A percentile compares a stretch with the other conserved stretches of the same genome.
These are phyloP conservation scores for Buxus sempervirens DNA, from an alignment of 164 flowering plant genomes.

Conservation along the genomic window DNA sequence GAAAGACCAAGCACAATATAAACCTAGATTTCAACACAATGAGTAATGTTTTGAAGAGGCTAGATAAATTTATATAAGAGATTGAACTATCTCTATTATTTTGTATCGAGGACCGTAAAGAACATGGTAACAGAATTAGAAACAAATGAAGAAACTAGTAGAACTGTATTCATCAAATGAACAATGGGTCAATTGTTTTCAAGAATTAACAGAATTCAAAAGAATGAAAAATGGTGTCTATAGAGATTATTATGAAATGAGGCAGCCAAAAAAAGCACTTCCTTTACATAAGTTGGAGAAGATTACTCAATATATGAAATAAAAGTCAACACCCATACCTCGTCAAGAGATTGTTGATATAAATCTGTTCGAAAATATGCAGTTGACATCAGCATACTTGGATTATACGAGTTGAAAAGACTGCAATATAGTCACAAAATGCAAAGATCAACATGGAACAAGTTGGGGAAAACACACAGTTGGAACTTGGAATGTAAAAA, in stretches of 20 bases:
- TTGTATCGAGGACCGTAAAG: background rate
- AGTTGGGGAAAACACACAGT: background rate
- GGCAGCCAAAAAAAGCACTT: too few relatives aligned
- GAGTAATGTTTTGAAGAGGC: background rate
- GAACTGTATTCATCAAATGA: background rate
- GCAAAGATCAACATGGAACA: background rate
- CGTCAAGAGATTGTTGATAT: constrained; percentile 51
- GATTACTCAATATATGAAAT: background rate
- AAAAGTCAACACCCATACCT: constrained; percentile 31
- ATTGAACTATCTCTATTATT: background rate
- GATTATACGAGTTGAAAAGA: constrained; percentile 76
- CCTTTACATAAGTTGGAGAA: background rate
- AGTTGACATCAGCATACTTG: constrained; percentile 77
- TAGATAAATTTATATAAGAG: too few relatives aligned
- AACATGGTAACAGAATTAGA: background rate
- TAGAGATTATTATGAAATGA: background rate
- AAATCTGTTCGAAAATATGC: constrained; percentile 85
- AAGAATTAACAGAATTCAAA: too few relatives aligned
- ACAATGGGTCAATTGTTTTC: background rate
- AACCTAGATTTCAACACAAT: background rate
- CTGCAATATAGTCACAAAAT: constrained; percentile 43
- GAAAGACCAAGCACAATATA: background rate
- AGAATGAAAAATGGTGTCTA: too few relatives aligned
- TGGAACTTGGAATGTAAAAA: background rate
- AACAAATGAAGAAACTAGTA: background rate